These are phyloP conservation scores for Xylaria venustula DNA, from an alignment of 495 filamentous ascomycete species.

Conservation along the genomic window DNA sequence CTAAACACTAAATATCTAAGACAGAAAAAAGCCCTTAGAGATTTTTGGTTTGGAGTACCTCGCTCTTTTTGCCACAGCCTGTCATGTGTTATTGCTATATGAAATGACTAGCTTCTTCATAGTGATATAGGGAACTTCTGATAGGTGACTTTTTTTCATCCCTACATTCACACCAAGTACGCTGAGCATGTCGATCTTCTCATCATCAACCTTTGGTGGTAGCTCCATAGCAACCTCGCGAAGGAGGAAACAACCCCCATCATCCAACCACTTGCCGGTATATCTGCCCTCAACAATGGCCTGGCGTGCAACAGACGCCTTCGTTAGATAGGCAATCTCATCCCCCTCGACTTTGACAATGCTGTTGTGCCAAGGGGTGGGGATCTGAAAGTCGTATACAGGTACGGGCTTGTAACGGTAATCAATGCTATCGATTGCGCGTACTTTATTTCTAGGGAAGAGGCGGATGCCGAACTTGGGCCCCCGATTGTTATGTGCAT, in stretches of 20 bases:
- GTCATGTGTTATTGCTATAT: no score
- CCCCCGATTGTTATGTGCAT: conserved; percentile 40
- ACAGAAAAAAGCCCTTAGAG: no score
- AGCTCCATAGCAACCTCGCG: neutral
- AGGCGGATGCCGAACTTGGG: conserved; percentile 44
- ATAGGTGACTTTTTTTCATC: conserved; percentile 9
- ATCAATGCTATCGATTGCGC: conserved; percentile 24
- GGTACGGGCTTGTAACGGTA: conserved; percentile 10
- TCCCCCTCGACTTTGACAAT: conserved; percentile 33
- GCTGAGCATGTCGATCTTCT: neutral
- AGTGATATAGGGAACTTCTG: no score
- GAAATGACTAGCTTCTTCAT: no score
- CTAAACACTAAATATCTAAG: no score
- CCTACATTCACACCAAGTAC: neutral
- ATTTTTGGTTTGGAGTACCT: no score
- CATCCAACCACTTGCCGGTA: conserved; percentile 11
- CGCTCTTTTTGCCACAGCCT: no score
- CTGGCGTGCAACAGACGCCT: conserved; percentile 23
- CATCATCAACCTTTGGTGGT: neutral
- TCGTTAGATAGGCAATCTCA: conserved; percentile 27
- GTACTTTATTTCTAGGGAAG: conserved; percentile 24
- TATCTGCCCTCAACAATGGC: conserved; percentile 16
- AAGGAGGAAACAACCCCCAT: neutral
- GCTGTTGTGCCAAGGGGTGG: conserved; percentile 46
- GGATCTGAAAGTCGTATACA: conserved; percentile 37